Percentiles rank a stretch among this genome's conserved stretches.
Conservation (phyloP, 441 rosid genomes). For the Biscutella laevigata region DNA sequence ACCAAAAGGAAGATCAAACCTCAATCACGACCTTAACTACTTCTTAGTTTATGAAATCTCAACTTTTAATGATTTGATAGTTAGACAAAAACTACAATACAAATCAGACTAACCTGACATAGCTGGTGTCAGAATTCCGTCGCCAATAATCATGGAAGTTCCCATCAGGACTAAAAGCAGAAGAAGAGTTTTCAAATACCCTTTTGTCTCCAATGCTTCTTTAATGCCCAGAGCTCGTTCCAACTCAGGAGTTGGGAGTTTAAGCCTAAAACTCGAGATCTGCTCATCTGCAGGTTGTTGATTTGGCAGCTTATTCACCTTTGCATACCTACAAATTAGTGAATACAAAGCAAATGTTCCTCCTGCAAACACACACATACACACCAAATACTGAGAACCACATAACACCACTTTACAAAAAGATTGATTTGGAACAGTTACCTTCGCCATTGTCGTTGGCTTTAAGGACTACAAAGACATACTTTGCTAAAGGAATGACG, state of each 20-base stretch:
- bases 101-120: conserved; percentile 56
- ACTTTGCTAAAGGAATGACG: conserved; percentile 75
- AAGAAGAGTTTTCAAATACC: conserved; percentile 61
- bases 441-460: conserved; percentile 99
- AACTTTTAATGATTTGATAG: not conserved
- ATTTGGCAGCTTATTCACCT: conserved; percentile 82
- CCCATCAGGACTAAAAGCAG: conserved; percentile 86
- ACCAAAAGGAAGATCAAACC: conserved; percentile 7
- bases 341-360: conserved; percentile 96
- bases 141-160: conserved; percentile 95
- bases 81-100: not conserved
- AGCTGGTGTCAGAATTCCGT: conserved; percentile 93
- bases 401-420: not conserved
- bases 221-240: conserved; percentile 73
- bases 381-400: not conserved
- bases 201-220: conserved; percentile 62
- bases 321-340: conserved; percentile 76
- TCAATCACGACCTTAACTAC: not conserved
- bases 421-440: conserved; percentile 5
- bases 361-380: conserved; percentile 44
- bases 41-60: not conserved
- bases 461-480: conserved; percentile 85
- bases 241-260: conserved; percentile 90
- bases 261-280: conserved; percentile 83
- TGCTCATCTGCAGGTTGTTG: conserved; percentile 82